A percentile compares a stretch with the other conserved stretches of the same genome.
phyloP scores from a whole-genome alignment of 2,329 filamentous ascomycete species.

The Rutstroemia sp. region DNA sequence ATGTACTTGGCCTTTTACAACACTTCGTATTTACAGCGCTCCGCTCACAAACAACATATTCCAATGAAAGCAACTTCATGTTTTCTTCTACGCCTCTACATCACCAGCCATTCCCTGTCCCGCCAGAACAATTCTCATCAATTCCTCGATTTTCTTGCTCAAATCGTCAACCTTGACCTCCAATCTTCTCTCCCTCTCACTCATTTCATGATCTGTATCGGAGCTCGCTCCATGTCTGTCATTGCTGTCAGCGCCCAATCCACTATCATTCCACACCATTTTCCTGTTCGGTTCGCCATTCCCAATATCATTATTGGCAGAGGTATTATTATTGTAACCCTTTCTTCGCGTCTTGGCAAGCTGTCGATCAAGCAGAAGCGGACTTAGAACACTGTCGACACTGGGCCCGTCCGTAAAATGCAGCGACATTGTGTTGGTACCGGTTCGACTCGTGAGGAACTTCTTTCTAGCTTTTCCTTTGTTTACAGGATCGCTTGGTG shows the following conservation, averaged over 20 bases:
- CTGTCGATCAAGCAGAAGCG: background rate
- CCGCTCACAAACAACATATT: too few relatives aligned
- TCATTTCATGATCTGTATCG: background rate
- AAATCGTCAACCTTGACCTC: constrained; percentile 49
- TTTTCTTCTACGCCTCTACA: constrained; percentile 3
- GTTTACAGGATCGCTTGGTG: constrained; percentile 4
- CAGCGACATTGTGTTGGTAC: constrained; percentile 12
- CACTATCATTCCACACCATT: constrained; percentile 10
- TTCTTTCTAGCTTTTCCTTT: constrained; percentile 7
- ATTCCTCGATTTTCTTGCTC: constrained; percentile 49
- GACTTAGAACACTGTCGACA: constrained; percentile 5
- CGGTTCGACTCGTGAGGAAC: constrained; percentile 16
- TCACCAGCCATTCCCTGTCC: constrained; percentile 37
- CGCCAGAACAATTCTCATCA: constrained; percentile 45
- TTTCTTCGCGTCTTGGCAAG: background rate
- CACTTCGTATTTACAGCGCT: too few relatives aligned
- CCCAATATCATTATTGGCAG: constrained; percentile 1
- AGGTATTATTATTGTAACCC: background rate
- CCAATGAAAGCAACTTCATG: background rate
- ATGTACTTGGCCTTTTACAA: too few relatives aligned
- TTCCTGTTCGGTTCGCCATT: constrained; percentile 15
- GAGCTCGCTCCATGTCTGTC: background rate
- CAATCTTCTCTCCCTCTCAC: constrained; percentile 12
- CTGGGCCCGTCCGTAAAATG: constrained; percentile 12
- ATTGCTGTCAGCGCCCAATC: background rate